Conservation (phyloP, 805 yeast species). For the Wickerhamiella alocasiicola region DNA sequence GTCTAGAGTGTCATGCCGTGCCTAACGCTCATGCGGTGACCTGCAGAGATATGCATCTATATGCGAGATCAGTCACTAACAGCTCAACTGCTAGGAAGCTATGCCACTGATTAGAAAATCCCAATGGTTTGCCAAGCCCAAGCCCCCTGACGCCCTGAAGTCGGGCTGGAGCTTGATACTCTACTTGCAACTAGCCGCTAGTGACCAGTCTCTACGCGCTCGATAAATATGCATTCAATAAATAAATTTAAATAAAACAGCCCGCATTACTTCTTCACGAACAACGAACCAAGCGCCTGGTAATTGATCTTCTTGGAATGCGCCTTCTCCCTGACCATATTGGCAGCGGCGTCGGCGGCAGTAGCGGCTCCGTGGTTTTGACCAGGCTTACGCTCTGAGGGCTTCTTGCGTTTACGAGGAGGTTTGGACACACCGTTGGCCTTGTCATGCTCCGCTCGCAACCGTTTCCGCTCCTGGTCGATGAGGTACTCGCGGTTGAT, state of each 20-base stretch:
- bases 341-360: slow-evolving; percentile 71
- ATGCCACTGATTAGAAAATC: too few species aligned
- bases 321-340: slow-evolving; percentile 60
- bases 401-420: slow-evolving; percentile 30
- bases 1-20: too few species aligned
- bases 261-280: slow-evolving; percentile 13
- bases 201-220: too few species aligned
- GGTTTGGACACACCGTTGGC: slow-evolving; percentile 62
- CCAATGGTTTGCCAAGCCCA: too few species aligned
- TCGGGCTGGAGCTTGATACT: too few species aligned
- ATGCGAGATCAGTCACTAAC: too few species aligned
- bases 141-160: too few species aligned
- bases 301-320: slow-evolving; percentile 87
- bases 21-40: too few species aligned
- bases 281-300: slow-evolving; percentile 47
- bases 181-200: too few species aligned
- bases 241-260: not conserved
- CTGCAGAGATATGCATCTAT: too few species aligned
- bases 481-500: slow-evolving; percentile 73
- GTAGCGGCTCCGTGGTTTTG: slow-evolving; percentile 26
- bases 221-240: not conserved
- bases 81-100: too few species aligned
- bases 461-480: slow-evolving; percentile 72
- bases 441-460: slow-evolving; percentile 77
- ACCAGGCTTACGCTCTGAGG: slow-evolving; percentile 26